These are phyloP conservation scores for Silene noctiflora DNA, from an alignment of 179 eudicot species.

Conservation along the genomic window DNA sequence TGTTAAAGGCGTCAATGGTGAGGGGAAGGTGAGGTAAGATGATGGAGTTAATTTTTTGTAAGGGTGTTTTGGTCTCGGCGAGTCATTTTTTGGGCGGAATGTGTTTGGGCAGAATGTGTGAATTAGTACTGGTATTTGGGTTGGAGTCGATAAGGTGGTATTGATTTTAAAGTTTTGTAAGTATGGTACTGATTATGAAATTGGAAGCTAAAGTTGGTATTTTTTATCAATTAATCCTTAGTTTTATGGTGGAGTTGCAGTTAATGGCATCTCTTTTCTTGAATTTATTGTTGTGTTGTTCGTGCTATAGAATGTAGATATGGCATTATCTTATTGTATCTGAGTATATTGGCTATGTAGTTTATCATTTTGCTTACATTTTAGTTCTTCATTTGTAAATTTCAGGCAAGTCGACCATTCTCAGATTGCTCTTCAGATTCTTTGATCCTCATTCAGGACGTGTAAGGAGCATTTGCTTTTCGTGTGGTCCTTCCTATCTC, in stretches of 20 bases:
- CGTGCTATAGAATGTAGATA: neutral
- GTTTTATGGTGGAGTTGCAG: neutral
- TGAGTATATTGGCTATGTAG: neutral
- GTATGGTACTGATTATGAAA: no score
- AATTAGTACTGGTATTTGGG: no score
- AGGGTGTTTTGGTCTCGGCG: no score
- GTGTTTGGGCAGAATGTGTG: no score
- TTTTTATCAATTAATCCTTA: no score
- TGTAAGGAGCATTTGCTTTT: constrained; percentile 46
- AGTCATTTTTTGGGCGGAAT: no score
- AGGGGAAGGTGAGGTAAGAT: no score
- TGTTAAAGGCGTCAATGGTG: no score
- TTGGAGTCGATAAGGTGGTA: no score
- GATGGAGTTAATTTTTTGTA: no score
- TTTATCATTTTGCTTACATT: neutral
- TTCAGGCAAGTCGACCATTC: constrained; percentile 90
- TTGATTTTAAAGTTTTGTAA: no score
- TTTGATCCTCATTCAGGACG: constrained; percentile 73
- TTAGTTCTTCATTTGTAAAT: constrained; percentile 1
- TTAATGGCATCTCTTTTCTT: neutral
- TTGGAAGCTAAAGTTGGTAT: no score
- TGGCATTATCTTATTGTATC: neutral
- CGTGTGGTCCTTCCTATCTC: constrained; percentile 8
- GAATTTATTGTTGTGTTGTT: neutral
- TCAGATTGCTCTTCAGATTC: constrained; percentile 89